Percentiles rank a stretch among this genome's conserved stretches.
Evolutionary conservation across 2,329 filamentous ascomycete genomes (phyloP).

Genomic region (Penicillium sp.): DNA sequence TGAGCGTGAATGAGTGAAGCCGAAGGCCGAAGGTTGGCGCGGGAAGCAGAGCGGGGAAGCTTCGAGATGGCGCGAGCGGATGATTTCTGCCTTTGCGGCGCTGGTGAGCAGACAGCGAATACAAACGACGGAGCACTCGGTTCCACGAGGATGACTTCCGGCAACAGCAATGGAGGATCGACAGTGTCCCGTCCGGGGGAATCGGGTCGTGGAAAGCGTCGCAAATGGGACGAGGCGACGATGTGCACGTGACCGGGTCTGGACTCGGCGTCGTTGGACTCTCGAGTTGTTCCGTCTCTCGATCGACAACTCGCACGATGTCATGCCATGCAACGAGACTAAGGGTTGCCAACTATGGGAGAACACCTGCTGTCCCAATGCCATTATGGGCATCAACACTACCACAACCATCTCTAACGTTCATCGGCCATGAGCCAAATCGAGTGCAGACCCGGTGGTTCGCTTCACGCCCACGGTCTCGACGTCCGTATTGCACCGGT

Average conservation of each 20-base stretch:
- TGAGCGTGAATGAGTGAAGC: slow-evolving; percentile 9
- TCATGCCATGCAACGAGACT: no score
- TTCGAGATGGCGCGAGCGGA: slow-evolving; percentile 7
- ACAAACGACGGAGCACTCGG: not conserved
- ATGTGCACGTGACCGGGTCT: slow-evolving; percentile 23
- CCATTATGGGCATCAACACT: no score
- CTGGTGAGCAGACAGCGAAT: not conserved
- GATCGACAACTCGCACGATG: no score
- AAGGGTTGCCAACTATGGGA: no score
- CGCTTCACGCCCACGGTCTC: no score
- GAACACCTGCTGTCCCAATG: no score
- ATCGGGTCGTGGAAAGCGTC: slow-evolving; percentile 7
- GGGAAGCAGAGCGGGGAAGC: slow-evolving; percentile 20
- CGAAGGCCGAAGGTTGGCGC: slow-evolving; percentile 10
- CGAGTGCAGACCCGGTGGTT: no score
- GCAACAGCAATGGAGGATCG: not conserved
- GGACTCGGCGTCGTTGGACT: slow-evolving; percentile 12
- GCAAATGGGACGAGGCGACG: slow-evolving; percentile 11
- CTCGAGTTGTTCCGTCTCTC: not conserved
- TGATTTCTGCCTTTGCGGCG: not conserved
- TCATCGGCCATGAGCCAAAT: no score
- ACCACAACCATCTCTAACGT: no score
- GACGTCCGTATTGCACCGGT: no score
- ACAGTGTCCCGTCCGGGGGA: slow-evolving; percentile 1
- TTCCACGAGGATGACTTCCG: not conserved